Percentiles rank a stretch among this genome's conserved stretches.
Evolutionary conservation across 306 rosid species (phyloP).

Genomic region (Malus domestica): ASM211411v1 NC_041800.1:1619501-1620000

Average conservation of each 20-base stretch:
- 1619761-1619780: no score
- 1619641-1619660: not conserved
- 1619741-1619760: no score
- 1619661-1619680: not conserved
- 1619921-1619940: not conserved
- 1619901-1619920: no score
- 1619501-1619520: conserved; percentile 76
- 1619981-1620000: no score
- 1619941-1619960: not conserved
- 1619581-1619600: not conserved
- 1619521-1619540: conserved; percentile 93
- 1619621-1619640: not conserved
- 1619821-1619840: no score
- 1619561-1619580: not conserved
- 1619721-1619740: no score
- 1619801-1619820: no score
- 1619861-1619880: not conserved
- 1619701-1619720: no score
- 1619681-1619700: not conserved
- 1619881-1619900: not conserved
- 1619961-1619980: not conserved
- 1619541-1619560: not conserved
- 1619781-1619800: no score
- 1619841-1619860: not conserved
- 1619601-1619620: not conserved